Evolutionary conservation across 768 basidiomycete genomes (phyloP), one percentile per base, ranked within the genome.

Genomic region (Suillus ampliporus): DNA sequence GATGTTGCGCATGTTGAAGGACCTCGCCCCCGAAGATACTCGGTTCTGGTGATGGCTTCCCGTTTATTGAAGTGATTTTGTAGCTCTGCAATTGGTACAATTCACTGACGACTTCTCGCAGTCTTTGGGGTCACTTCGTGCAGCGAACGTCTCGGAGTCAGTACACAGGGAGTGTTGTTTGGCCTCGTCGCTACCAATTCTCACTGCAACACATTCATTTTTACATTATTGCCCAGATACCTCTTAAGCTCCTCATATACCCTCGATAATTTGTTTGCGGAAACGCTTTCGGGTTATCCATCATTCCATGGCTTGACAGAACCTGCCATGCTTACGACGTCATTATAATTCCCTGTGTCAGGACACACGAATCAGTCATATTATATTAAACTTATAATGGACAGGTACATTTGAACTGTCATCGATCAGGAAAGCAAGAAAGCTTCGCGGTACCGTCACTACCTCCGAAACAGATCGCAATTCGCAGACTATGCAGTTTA

Each of bases 1-100:
- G 63, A 74, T 84, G 75, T 71, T 84, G 37, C 78, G 83, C 3
- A 71, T 77, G 74, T 64, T 75, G 52, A 76, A 72, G 40, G 75
- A 74, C 46, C 57, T 79, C 10, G 67, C 75, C 7, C 72, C 79
- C 0, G 72, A 75, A 26, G 74, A 76, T 37, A 82, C 75, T 17
- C 70, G 80, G 5, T 80, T 83, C 65, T 82, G 80, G 81, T 83
- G 53, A 54, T 48, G 5, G 35, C 28, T 28, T 37, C 53, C 14
- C 26, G 23, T 41, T 31, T 34, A 23, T 56, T 53, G 34, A 21
- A 9, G 21, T 35, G 14, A 52, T 21, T 2, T 53, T 15, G 21
- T 19, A 38, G 17, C 15, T 21, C 15, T 17, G 2, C n/a, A n/a
- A 51, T 52, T 46, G 7, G 3, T 21, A 53, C 21, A 5, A 10